Percentiles rank a stretch among this genome's conserved stretches.
These are phyloP conservation scores for Allomyces arbusculus DNA, from an alignment of 192 early-diverging fungal genomes.

Conservation along the genomic window DNA sequence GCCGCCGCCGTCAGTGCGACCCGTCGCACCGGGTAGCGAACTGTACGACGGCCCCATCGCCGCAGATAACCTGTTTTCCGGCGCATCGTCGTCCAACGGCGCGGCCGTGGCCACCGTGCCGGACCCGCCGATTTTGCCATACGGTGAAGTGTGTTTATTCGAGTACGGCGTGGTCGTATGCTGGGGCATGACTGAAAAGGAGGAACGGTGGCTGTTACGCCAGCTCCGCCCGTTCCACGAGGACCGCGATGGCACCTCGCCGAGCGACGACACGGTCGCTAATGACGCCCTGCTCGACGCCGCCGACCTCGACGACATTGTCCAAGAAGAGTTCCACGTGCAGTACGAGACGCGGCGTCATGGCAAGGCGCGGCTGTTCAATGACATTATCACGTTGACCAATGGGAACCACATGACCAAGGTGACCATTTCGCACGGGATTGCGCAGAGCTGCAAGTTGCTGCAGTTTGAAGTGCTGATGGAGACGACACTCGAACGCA, in stretches of 20 bases:
- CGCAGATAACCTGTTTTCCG: no score
- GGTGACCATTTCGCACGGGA: conserved; percentile 83
- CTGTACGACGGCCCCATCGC: no score
- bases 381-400: conserved; percentile 69
- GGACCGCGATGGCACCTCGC: conserved; percentile 23
- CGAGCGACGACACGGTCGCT: not conserved
- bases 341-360: not conserved
- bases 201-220: conserved; percentile 54
- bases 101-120: no score
- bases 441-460: conserved; percentile 88
- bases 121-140: not conserved
- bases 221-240: conserved; percentile 55
- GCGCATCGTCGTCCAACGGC: not conserved
- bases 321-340: conserved; percentile 48
- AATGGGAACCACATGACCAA: conserved; percentile 71
- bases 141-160: conserved; percentile 38
- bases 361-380: conserved; percentile 46
- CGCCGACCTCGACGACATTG: conserved; percentile 26
- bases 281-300: not conserved
- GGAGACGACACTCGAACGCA: conserved; percentile 74
- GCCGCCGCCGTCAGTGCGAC: no score
- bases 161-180: conserved; percentile 88
- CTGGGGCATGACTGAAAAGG: conserved; percentile 77
- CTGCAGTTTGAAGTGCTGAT: conserved; percentile 77
- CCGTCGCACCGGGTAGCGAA: no score